These are phyloP conservation scores for Chiua virens DNA, from an alignment of 768 basidiomycete genomes.

Conservation along the genomic window DNA sequence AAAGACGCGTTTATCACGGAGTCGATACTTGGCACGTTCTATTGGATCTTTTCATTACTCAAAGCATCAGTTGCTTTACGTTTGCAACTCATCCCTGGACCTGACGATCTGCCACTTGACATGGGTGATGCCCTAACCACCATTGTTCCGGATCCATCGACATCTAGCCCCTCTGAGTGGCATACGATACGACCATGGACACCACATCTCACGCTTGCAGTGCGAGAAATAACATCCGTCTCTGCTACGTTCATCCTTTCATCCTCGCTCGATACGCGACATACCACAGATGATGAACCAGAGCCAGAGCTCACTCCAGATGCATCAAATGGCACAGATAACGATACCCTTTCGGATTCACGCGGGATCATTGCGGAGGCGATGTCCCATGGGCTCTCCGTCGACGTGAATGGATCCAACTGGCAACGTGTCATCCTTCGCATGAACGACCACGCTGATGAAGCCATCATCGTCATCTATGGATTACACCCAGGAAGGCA, in stretches of 20 bases:
- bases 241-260: conserved; percentile 72
- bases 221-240: conserved; percentile 82
- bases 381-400: conserved; percentile 70
- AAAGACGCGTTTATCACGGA: background rate
- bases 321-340: conserved; percentile 37
- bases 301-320: conserved; percentile 32
- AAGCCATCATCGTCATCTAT: conserved; percentile 89
- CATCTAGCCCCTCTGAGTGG: conserved; percentile 45
- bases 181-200: conserved; percentile 76
- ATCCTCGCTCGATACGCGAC: conserved; percentile 42
- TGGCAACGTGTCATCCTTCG: conserved; percentile 82
- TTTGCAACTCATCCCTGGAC: background rate
- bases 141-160: conserved; percentile 11
- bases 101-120: background rate
- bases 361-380: conserved; percentile 60
- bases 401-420: conserved; percentile 75
- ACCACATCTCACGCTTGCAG: conserved; percentile 65
- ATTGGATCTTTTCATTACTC: background rate
- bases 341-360: conserved; percentile 30
- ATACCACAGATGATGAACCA: conserved; percentile 11
- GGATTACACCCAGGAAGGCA: conserved; percentile 85
- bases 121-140: conserved; percentile 18
- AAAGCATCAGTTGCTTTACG: background rate
- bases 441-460: conserved; percentile 77
- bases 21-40: background rate